Evolutionary conservation across 2,329 filamentous ascomycete species (phyloP), one percentile per base, ranked within the genome.

Genomic region (Penicillium palitans): DNA sequence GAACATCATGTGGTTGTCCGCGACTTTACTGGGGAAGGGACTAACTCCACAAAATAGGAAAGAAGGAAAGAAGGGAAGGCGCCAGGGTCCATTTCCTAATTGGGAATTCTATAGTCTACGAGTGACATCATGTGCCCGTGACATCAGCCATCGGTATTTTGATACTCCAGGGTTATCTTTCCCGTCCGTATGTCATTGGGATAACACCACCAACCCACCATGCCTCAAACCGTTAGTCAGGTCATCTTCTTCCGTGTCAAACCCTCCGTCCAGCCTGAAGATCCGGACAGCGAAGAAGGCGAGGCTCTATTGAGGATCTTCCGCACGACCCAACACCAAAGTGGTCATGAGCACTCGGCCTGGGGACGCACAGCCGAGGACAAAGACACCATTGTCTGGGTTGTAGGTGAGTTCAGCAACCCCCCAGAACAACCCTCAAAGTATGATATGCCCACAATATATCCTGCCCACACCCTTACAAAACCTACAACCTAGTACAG

Each of bases 321-420:
- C 49, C 57, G 66, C 27, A 57, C 66, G 15, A 68, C 68, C 2
- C 70, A 72, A 58, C 61, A 69, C 8, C 70, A 75, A 55, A 72
- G 67, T 58, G 75, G 73, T 33, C 69, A 76, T 51, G 42, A 68
- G 10, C 60, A 61, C 29, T 77, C 75, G 0, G 65, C 66, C 12
- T 78, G 76, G 76, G 76, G 76, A 4, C 64, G 72, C 21, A 67
- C 72, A 15, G 53, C 66, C 17, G 76, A 77, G 53, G 74, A 78
- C 52, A 62, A 71, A 52, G 70, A 68, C 49, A 63, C 68, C 3
- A 55, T 77, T 19, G 70, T 76, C 29, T 78, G 74, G 74, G 69
- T 70, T 7, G 65, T 77, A 55, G 70, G 76, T 78, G 52, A 55
- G 70, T 68, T 13, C 19, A 33, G 6, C 2, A 21, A n/a, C 7